Evolutionary conservation across 2,329 filamentous ascomycete species (phyloP).

Genomic region (Westerdykella aurantiaca): DNA sequence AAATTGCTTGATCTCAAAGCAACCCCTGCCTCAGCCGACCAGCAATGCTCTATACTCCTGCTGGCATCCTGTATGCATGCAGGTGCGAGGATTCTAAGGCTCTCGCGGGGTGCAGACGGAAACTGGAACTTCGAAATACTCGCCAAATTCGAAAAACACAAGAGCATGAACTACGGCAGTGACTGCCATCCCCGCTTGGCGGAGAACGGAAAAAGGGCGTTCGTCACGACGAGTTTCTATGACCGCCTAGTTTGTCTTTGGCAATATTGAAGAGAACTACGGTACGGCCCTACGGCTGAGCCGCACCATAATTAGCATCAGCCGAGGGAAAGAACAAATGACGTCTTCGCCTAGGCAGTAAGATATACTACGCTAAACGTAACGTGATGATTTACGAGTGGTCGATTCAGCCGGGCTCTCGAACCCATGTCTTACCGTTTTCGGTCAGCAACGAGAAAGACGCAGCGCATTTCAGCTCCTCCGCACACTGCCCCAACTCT

Average conservation of each 20-base stretch:
- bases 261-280: slow-evolving; percentile 30
- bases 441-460: too few relatives aligned
- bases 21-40: slow-evolving; percentile 8
- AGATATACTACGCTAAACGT: too few relatives aligned
- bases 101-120: slow-evolving; percentile 29
- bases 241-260: slow-evolving; percentile 66
- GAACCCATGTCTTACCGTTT: too few relatives aligned
- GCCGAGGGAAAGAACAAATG: too few relatives aligned
- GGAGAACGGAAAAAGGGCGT: slow-evolving; percentile 32
- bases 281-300: too few relatives aligned
- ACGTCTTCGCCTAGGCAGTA: too few relatives aligned
- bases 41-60: slow-evolving; percentile 10
- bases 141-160: slow-evolving; percentile 72
- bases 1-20: slow-evolving; percentile 49
- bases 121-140: slow-evolving; percentile 60
- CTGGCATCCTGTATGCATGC: slow-evolving; percentile 93
- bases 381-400: too few relatives aligned
- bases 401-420: too few relatives aligned
- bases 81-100: slow-evolving; percentile 61
- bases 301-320: too few relatives aligned
- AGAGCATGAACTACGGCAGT: slow-evolving; percentile 93
- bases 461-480: too few relatives aligned
- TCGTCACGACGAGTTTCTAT: slow-evolving; percentile 72
- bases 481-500: too few relatives aligned
- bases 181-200: slow-evolving; percentile 52